Evolutionary conservation across 148 eudicot genomes (phyloP).

Genomic region (Salicornia ramosissima): DNA sequence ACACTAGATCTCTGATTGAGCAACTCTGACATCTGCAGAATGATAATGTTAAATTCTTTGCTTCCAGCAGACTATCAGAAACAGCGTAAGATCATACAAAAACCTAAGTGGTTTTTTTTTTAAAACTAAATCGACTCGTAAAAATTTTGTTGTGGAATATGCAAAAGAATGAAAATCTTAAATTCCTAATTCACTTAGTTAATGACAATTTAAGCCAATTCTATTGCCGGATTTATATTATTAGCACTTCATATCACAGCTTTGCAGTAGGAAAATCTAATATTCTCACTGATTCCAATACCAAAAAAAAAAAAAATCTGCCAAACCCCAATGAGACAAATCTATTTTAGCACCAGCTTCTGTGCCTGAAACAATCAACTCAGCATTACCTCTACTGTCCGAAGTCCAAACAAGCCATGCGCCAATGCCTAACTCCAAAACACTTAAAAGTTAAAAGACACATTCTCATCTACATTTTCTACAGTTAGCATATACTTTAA

Average conservation of each 20-base stretch:
- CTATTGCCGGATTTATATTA: not conserved
- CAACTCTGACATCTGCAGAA: constrained; percentile 84
- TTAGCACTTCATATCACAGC: not conserved
- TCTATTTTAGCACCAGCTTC: not conserved
- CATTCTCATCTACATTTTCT: not conserved
- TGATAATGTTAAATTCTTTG: constrained; percentile 9
- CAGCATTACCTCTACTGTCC: not conserved
- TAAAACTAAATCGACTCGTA: too few relatives aligned
- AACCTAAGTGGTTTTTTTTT: not conserved
- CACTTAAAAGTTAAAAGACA: too few relatives aligned
- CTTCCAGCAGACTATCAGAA: not conserved
- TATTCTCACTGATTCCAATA: not conserved
- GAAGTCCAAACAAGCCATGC: too few relatives aligned
- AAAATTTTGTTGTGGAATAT: too few relatives aligned
- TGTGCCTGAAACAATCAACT: too few relatives aligned
- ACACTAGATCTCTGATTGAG: constrained; percentile 76
- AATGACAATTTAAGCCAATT: not conserved
- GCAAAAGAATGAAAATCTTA: too few relatives aligned
- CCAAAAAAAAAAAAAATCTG: not conserved
- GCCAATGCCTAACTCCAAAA: not conserved
- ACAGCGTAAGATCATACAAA: not conserved
- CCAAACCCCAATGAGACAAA: not conserved
- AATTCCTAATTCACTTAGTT: too few relatives aligned
- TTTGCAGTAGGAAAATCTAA: not conserved
- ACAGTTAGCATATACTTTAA: too few relatives aligned